Percentiles rank a stretch among this genome's conserved stretches.
Conservation (phyloP, 2,329 filamentous ascomycete genomes). For the Alternaria sp. region DNA sequence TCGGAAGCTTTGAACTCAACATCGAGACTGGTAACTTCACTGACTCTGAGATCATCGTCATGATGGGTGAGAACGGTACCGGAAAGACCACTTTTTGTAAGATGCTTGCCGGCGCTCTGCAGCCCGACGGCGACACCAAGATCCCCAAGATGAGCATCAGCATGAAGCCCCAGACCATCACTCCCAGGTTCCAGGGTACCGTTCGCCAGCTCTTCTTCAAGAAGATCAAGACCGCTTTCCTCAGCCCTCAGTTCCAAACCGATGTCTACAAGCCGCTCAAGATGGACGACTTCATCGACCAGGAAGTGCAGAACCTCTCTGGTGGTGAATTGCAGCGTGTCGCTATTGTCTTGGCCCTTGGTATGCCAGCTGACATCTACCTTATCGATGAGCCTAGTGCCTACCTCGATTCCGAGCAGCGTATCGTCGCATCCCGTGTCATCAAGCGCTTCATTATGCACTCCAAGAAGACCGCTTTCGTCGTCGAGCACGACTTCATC, state of each 20-base stretch:
- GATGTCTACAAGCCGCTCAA: slow-evolving; percentile 99
- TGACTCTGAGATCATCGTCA: slow-evolving; percentile 97
- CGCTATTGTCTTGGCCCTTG: slow-evolving; percentile 94
- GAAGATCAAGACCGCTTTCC: slow-evolving; percentile 96
- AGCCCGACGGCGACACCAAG: slow-evolving; percentile 80
- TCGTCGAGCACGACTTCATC: slow-evolving; percentile 99
- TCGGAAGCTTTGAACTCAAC: slow-evolving; percentile 83
- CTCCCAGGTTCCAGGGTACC: slow-evolving; percentile 95
- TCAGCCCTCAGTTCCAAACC: slow-evolving; percentile 98
- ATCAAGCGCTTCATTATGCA: slow-evolving; percentile 99
- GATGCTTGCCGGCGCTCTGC: slow-evolving; percentile 89
- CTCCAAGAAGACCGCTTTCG: slow-evolving; percentile 98
- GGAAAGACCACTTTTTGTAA: slow-evolving; percentile 99
- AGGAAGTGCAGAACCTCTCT: slow-evolving; percentile 98
- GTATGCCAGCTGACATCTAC: slow-evolving; percentile 96
- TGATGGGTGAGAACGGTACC: slow-evolving; percentile 99
- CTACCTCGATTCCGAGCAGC: slow-evolving; percentile 98
- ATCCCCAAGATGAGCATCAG: slow-evolving; percentile 95
- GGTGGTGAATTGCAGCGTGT: slow-evolving; percentile 99
- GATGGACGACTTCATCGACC: slow-evolving; percentile 98
- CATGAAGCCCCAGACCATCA: slow-evolving; percentile 99
- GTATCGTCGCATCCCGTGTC: slow-evolving; percentile 94
- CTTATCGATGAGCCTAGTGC: slow-evolving; percentile 87
- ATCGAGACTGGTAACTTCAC: slow-evolving; percentile 89
- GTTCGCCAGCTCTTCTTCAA: slow-evolving; percentile 99